Conservation (phyloP, 2,329 filamentous ascomycete species). For the Trichoderma hamatum region DNA sequence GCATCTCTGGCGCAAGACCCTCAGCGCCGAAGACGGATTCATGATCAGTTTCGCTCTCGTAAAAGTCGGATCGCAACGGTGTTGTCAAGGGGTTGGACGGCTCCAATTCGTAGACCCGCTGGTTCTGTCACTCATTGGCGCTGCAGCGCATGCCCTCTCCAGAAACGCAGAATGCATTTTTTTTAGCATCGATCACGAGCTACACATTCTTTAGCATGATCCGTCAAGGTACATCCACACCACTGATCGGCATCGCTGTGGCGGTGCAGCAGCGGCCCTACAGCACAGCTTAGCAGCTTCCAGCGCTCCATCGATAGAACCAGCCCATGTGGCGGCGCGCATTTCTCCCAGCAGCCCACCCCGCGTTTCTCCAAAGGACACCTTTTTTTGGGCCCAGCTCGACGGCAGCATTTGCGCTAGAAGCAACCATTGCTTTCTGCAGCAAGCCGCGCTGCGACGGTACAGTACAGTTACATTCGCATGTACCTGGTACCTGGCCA, state of each 20-base stretch:
- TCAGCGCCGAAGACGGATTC: conserved; percentile 11
- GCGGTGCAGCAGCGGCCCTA: background rate
- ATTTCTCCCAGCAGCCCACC: background rate
- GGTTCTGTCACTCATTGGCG: background rate
- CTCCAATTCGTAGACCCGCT: background rate
- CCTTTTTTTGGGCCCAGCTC: background rate
- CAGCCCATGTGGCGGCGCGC: background rate
- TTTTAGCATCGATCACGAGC: background rate
- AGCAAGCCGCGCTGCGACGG: background rate
- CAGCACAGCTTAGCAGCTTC: background rate
- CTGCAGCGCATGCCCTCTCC: background rate
- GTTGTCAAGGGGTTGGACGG: background rate
- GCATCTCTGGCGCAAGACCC: background rate
- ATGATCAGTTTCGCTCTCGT: background rate
- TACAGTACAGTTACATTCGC: background rate
- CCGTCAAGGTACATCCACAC: background rate
- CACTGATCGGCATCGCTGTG: background rate
- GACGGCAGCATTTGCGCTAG: background rate
- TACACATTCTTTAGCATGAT: background rate
- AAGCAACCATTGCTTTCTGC: background rate
- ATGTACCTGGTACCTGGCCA: background rate
- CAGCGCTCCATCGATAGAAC: background rate
- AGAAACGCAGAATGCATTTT: background rate
- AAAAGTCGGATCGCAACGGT: background rate
- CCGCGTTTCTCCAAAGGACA: conserved; percentile 4